Evolutionary conservation across 805 yeast species (phyloP).

Genomic region (Millerozyma acaciae): DNA sequence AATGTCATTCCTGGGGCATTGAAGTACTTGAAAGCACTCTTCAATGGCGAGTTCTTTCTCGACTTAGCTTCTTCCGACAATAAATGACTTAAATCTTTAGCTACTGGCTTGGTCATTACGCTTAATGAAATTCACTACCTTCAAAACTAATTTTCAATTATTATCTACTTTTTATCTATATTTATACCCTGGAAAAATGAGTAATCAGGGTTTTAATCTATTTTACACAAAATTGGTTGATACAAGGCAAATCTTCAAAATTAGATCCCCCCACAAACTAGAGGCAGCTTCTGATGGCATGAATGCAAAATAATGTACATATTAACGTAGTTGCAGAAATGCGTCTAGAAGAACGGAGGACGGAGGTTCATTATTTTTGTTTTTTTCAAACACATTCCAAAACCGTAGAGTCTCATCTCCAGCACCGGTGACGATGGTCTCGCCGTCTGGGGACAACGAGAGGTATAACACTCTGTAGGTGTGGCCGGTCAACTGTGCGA

Average conservation of each 20-base stretch:
- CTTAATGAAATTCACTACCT: neutral
- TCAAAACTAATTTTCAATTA: too few relatives aligned
- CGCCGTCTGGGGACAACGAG: conserved; percentile 92
- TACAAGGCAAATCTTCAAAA: too few relatives aligned
- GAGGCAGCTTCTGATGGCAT: too few relatives aligned
- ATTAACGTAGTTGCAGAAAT: conserved; percentile 64
- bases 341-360: conserved; percentile 69
- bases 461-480: conserved; percentile 87
- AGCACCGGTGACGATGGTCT: conserved; percentile 95
- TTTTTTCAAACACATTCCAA: conserved; percentile 92
- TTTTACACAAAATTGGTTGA: too few relatives aligned
- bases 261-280: too few relatives aligned
- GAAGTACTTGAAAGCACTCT: conserved; percentile 77
- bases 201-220: too few relatives aligned
- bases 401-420: conserved; percentile 95
- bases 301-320: conserved; percentile 2
- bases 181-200: too few relatives aligned
- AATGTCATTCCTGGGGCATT: conserved; percentile 74
- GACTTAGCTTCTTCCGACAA: conserved; percentile 74
- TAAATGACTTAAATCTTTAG: conserved; percentile 73
- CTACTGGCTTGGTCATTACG: conserved; percentile 23
- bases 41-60: conserved; percentile 76
- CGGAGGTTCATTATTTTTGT: conserved; percentile 52
- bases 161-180: too few relatives aligned
- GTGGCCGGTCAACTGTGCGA: conserved; percentile 92